These are phyloP conservation scores for Dendrobium catenatum DNA, from an alignment of 106 monocot genomes.

Conservation along the genomic window DNA sequence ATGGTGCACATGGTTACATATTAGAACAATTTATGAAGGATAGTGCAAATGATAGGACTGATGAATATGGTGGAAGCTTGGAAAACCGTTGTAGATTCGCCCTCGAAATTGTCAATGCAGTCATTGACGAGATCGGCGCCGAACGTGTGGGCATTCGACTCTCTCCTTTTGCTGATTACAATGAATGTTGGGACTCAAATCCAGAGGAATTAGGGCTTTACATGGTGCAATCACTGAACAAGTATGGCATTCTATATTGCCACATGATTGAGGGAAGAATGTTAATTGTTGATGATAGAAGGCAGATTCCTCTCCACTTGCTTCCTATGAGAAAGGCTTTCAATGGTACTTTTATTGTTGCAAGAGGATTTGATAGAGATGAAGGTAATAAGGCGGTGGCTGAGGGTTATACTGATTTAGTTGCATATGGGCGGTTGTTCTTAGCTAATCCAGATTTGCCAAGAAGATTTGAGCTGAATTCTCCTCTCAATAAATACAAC, in stretches of 20 bases:
- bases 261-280: constrained; percentile 21
- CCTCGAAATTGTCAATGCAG: constrained; percentile 31
- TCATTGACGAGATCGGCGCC: constrained; percentile 32
- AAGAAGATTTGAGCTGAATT: constrained; percentile 19
- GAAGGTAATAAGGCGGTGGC: constrained; percentile 23
- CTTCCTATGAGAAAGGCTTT: constrained; percentile 21
- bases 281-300: constrained; percentile 5
- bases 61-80: constrained; percentile 38
- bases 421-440: constrained; percentile 22
- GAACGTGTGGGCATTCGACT: constrained; percentile 44
- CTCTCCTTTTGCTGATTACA: constrained; percentile 27
- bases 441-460: constrained; percentile 32
- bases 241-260: constrained; percentile 10
- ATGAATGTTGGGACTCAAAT: constrained; percentile 24
- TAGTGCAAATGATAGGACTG: constrained; percentile 34
- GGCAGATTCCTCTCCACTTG: constrained; percentile 11
- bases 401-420: constrained; percentile 24
- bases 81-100: constrained; percentile 50
- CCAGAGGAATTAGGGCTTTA: constrained; percentile 24
- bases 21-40: constrained; percentile 54
- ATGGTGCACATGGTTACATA: constrained; percentile 41
- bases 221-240: constrained; percentile 14
- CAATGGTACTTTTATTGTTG: constrained; percentile 23
- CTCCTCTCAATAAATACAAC: constrained; percentile 20
- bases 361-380: constrained; percentile 23